Evolutionary conservation across 352 stramenopile species (phyloP).

Genomic region (Globisporangium carolinianum): DNA sequence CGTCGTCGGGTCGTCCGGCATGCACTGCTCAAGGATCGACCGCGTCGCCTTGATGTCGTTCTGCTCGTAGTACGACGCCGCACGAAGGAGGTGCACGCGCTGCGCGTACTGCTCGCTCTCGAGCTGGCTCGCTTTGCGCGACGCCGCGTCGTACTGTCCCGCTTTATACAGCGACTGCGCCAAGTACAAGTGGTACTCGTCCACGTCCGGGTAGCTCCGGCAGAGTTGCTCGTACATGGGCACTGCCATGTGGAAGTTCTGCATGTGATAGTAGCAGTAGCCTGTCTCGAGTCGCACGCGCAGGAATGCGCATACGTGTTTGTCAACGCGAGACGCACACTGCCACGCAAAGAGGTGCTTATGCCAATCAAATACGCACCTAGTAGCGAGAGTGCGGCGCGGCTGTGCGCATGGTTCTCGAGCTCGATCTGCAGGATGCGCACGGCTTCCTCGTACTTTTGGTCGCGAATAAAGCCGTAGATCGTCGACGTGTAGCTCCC

Average conservation of each 20-base stretch:
- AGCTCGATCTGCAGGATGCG: slow-evolving; percentile 89
- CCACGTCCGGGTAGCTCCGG: slow-evolving; percentile 89
- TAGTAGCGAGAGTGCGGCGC: slow-evolving; percentile 91
- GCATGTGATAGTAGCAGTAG: slow-evolving; percentile 97
- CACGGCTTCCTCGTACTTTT: slow-evolving; percentile 92
- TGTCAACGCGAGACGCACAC: background rate
- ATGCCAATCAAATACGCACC: slow-evolving; percentile 17
- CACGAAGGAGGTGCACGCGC: slow-evolving; percentile 80
- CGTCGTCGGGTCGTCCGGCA: slow-evolving; percentile 89
- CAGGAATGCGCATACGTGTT: background rate
- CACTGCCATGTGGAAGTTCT: slow-evolving; percentile 89
- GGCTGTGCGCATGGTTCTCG: slow-evolving; percentile 90
- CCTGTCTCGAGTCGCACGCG: slow-evolving; percentile 11
- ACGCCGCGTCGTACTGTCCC: slow-evolving; percentile 73
- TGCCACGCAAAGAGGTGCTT: background rate
- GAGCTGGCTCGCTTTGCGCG: slow-evolving; percentile 73
- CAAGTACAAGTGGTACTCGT: slow-evolving; percentile 95
- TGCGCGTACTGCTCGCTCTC: slow-evolving; percentile 85
- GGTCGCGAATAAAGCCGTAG: slow-evolving; percentile 92
- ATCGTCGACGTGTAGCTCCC: slow-evolving; percentile 91
- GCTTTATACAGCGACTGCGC: slow-evolving; percentile 94
- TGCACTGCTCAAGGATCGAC: slow-evolving; percentile 89
- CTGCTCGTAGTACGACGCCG: slow-evolving; percentile 94
- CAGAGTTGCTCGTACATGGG: slow-evolving; percentile 94
- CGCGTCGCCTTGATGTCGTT: slow-evolving; percentile 90